These are phyloP conservation scores for Leptodermis oblonga DNA, from an alignment of 257 asterid genomes.

Conservation along the genomic window DNA sequence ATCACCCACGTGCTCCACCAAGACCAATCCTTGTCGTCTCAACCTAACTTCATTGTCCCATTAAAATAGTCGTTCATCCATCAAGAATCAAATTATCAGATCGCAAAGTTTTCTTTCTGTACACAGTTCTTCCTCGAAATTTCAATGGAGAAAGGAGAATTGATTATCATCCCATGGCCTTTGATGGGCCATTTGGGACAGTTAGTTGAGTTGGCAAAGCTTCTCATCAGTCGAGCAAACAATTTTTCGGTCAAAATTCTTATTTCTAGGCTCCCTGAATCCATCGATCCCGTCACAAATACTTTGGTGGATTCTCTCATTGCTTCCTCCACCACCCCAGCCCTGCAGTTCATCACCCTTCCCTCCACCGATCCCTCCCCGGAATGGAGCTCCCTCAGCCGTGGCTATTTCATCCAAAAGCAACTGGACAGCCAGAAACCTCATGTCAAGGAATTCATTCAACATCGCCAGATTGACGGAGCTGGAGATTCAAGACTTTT, in stretches of 20 bases:
- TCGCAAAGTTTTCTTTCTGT: too few species aligned
- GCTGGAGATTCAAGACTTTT: neutral
- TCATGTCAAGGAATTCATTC: constrained; percentile 36
- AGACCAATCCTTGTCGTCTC: too few species aligned
- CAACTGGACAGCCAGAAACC: constrained; percentile 39
- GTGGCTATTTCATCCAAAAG: constrained; percentile 50
- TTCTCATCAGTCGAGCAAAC: constrained; percentile 27
- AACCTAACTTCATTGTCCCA: too few species aligned
- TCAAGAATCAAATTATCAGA: too few species aligned
- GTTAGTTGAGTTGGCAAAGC: constrained; percentile 50
- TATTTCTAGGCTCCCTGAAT: constrained; percentile 46
- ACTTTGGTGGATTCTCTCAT: constrained; percentile 39
- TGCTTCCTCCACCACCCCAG: constrained; percentile 21
- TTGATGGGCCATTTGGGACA: constrained; percentile 63
- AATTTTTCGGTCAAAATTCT: constrained; percentile 42
- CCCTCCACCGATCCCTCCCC: constrained; percentile 39
- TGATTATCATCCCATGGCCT: constrained; percentile 38
- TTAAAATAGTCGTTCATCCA: too few species aligned
- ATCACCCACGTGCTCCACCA: too few species aligned
- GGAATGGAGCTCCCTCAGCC: constrained; percentile 56
- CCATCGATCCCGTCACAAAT: constrained; percentile 50
- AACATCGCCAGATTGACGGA: neutral
- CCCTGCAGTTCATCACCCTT: constrained; percentile 45
- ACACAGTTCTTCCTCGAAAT: too few species aligned
- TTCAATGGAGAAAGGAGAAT: constrained; percentile 17